Evolutionary conservation across 257 asterid species (phyloP), one percentile per base, ranked within the genome.

Genomic region (Solanum commersonii): DNA sequence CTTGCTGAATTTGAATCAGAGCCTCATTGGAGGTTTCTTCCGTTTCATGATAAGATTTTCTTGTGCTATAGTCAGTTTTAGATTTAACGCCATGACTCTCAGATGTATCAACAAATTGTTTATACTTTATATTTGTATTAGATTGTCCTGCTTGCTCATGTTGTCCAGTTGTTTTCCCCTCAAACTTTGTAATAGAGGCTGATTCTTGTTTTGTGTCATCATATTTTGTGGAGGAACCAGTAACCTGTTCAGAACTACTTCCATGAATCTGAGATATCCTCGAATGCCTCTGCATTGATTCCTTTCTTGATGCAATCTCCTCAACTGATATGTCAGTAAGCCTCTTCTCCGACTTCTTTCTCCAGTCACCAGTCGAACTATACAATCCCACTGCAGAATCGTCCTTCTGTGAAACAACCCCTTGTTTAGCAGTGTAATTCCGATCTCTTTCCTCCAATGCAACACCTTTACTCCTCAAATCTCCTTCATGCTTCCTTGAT

Each of bases 261-360:
- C 88, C 90, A 83, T 87, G 89, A 35, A 89, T 88, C 90, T 86
- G 86, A 42, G 85, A 78, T 88, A 88, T 87, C 67, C 86, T 87
- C 4, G 92, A 91, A 44, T 91, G 92, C 90, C 86, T 91, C 56
- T 87, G 65, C 5, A 81, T 89, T 84, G 90, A 85, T 87, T 89
- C 95, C 78, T 92, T 91, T 78, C 88, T 91, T 10, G 91, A 90
- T 49, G 87, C 92, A 59, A 88, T 90, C 86, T 94, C 94, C 82
- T 90, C 94, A 86, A 90, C 88, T 34, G 96, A 91, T 89, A 88
- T 78, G 90, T 96, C 98, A 85, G 89, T 88, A 86, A 96, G 97
- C 90, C 91, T 95, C 93, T 97, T 97, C 95, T 96, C 98, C 3
- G 98, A 93, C 83, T 97, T 93, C 91, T 97, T 97, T 88, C 98